Evolutionary conservation across 208 protist genomes (phyloP), one percentile per base, ranked within the genome.

Genomic region (Trypanosoma avium): DNA sequence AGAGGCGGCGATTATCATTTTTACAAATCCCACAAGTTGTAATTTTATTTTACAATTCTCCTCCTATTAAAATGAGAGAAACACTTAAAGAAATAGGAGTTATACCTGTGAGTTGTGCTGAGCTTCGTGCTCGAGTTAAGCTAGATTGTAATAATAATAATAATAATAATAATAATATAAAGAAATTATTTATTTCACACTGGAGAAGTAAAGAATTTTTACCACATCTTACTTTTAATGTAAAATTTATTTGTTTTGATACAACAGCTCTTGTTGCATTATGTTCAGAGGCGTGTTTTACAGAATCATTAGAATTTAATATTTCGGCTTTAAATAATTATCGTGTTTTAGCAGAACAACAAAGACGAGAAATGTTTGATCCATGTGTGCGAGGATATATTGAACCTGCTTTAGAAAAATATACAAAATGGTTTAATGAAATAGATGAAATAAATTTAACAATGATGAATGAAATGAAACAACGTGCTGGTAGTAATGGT

Each of bases 221-320:
- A 19, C 67, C 72, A 12, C 52, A 63, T 1, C 30, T 69, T 8
- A 24, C 26, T 13, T 54, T 59, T 19, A 15, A 19, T 6, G 56
- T 71, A 2, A 22, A 21, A 19, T 74, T 87, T 56, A 46, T 92
- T 10, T 87, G 80, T 70, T 68, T 92, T 24, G 86, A 92, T 59
- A 87, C 80, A 13, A 92, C 86, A 0, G 79, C 82, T 7, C 59
- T 92, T n/a, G 80, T 92, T 15, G 77, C 79, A 7, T 36, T 92
- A n/a, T 88, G 80, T 66, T 85, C 82, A 17, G 75, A 87, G 27
- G 75, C 80, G n/a, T 86, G 80, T 68, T 89, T 74, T 57, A 38
- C 26, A 17, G 54, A 59, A 35, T 40, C 69, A 27, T 6, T 45
- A 4, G 55, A 48, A 9, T n/a, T 49, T 55, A 67, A 70, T 24